These are phyloP conservation scores for Russula sp. DNA, from an alignment of 768 basidiomycete species.

Conservation along the genomic window DNA sequence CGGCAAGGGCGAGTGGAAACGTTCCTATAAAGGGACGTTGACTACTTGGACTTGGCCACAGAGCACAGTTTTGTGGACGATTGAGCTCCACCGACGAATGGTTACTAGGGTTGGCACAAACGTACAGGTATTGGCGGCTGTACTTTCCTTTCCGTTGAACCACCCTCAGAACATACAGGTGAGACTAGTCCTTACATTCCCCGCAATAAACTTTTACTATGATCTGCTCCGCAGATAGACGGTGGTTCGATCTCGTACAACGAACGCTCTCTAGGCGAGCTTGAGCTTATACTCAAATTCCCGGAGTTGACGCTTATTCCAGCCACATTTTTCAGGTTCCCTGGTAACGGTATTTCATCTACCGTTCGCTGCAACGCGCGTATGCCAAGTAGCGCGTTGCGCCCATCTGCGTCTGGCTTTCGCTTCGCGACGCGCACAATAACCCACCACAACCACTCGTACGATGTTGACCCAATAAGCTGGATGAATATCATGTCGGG, in stretches of 20 bases:
- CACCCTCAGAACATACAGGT: too few relatives aligned
- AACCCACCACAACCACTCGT: neutral
- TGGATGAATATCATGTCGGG: constrained; percentile 10
- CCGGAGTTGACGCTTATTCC: constrained; percentile 2
- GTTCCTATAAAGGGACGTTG: neutral
- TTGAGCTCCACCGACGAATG: too few relatives aligned
- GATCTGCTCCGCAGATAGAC: too few relatives aligned
- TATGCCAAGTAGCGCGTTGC: constrained; percentile 7
- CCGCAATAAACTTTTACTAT: too few relatives aligned
- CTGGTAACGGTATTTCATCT: constrained; percentile 10
- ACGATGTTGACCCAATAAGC: neutral
- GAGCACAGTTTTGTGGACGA: too few relatives aligned
- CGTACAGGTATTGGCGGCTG: too few relatives aligned
- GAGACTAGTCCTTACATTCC: too few relatives aligned
- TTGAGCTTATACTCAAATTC: neutral
- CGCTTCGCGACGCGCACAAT: neutral
- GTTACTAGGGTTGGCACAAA: too few relatives aligned
- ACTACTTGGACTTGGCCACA: too few relatives aligned
- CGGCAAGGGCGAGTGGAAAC: neutral
- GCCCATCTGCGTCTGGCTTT: constrained; percentile 9
- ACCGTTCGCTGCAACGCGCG: constrained; percentile 4
- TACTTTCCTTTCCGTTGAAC: too few relatives aligned
- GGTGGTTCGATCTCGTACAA: too few relatives aligned
- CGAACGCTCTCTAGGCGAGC: too few relatives aligned
- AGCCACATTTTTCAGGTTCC: constrained; percentile 9